Evolutionary conservation across 768 basidiomycete genomes (phyloP), one percentile per base, ranked within the genome.

Genomic region (Cantharellus anzutake): DNA sequence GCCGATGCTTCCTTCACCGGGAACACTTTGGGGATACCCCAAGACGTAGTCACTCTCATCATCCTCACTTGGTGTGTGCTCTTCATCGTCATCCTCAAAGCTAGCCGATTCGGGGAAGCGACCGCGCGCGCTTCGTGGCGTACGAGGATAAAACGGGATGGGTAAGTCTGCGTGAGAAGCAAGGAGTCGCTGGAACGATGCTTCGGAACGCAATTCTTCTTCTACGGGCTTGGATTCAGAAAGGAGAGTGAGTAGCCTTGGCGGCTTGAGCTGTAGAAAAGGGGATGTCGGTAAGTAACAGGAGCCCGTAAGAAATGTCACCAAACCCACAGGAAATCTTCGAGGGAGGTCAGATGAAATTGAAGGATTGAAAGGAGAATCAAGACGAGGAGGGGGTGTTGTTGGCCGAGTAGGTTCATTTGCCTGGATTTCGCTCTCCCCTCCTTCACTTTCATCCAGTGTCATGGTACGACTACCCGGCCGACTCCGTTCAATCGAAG

Each of bases 121-220:
- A 5, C 62, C 62, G 3, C 61, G 62, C 35, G 61, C 62, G 35
- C 44, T 57, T 7, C 62, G 62, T 3, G 62, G 62, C 14, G 62
- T 62, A 20, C 61, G 52, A 5, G 62, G 62, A 40, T 62, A 56
- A 48, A 62, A 62, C 7, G 61, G 51, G 38, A 58, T 44, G 20
- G 62, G 62, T 20, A 62, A 35, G 42, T 63, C 62, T 20, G 62
- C 61, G 42, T 63, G 62, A 5, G 62, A 63, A 3, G 62, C 61
- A 38, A 63, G 40, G 20, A 63, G 59, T 7, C 62, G 61, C 56
- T 62, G 62, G 60, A 63, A 63, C 7, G 38, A 4, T 2, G 61
- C 60, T 52, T 63, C 62, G 34, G 62, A 63, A 48, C 57, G 55
- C 53, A 63, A 51, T 51, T 62, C 62, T 14, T 52, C 60, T 7